Evolutionary conservation across 768 basidiomycete species (phyloP).

Genomic region (Boletus rufocinnamomeus): DNA sequence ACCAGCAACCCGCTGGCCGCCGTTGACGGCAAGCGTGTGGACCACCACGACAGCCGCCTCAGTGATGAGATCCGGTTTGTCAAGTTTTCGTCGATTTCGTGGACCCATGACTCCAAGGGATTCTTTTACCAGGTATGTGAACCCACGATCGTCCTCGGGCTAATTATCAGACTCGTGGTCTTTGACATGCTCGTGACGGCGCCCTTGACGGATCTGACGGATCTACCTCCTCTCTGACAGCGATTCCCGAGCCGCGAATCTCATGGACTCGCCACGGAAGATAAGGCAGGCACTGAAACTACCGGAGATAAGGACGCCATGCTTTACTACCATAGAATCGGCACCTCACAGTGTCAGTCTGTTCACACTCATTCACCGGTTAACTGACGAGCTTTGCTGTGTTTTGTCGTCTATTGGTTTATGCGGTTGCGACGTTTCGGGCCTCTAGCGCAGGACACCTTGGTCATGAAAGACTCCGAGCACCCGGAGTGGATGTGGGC

Average conservation of each 20-base stretch:
- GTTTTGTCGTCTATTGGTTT: background rate
- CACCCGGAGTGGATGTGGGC: conserved; percentile 70
- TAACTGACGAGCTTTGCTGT: conserved; percentile 7
- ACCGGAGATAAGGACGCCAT: conserved; percentile 65
- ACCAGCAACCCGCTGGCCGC: conserved; percentile 58
- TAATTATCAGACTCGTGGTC: background rate
- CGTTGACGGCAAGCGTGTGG: conserved; percentile 38
- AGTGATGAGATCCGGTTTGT: conserved; percentile 71
- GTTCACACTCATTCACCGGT: conserved; percentile 2
- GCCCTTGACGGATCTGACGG: background rate
- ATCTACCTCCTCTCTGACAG: conserved; percentile 27
- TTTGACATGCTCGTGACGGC: background rate
- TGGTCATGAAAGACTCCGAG: conserved; percentile 63
- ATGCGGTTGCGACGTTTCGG: conserved; percentile 6
- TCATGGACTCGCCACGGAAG: conserved; percentile 48
- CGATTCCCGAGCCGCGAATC: conserved; percentile 58
- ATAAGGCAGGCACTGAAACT: conserved; percentile 59
- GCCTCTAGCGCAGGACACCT: conserved; percentile 60
- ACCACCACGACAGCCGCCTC: conserved; percentile 54
- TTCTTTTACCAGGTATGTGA: conserved; percentile 75
- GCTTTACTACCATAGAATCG: conserved; percentile 75
- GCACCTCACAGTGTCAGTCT: conserved; percentile 64
- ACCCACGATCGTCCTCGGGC: background rate
- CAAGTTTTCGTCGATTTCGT: conserved; percentile 72
- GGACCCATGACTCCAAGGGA: conserved; percentile 79